Evolutionary conservation across 768 basidiomycete genomes (phyloP), one percentile per base, ranked within the genome.

Genomic region (Crucibulum laeve): DNA sequence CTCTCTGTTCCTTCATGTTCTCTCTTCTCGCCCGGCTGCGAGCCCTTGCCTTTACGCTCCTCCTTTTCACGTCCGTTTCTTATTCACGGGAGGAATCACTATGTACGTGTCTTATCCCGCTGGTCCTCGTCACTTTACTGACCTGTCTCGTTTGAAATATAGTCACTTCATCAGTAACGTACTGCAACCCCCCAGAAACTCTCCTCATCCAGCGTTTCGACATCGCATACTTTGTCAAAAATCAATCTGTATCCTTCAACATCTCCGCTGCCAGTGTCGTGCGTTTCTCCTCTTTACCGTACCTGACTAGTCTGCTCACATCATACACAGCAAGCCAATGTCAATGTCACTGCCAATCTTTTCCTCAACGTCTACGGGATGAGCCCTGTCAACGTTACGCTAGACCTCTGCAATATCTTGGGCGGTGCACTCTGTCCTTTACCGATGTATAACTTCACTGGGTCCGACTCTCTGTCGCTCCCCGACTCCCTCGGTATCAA

Each of bases 91-190:
- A 82, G 53, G 67, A 82, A 37, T 65, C 71, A 5, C 57, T 88
- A 46, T 88, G 86, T 84, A 57, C 52, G 83, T 80, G 15, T 25
- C 36, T 35, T 25, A 43, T 25, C 44, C 21, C n/a, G n/a, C n/a
- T n/a, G n/a, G n/a, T n/a, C 37, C 42, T 14, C 25, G 38, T 33
- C 42, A n/a, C 28, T 43, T 30, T 42, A 22, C 48, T 46, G 24
- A 54, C 43, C 48, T 43, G 42, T 6, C 43, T 47, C 43, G 49
- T 45, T 38, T 42, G 44, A 43, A 37, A 28, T 44, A 22, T 58
- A 91, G 88, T 87, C 62, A 89, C 90, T 22, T 90, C 87, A 15
- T 91, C 89, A 45, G 87, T 92, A 56, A 86, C 90, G 23, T 92
- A 92, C 61, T 92, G 90, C 64, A 68, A 82, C 40, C 82, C 86